A percentile compares a stretch with the other conserved stretches of the same genome.
phyloP scores from a whole-genome alignment of 2,329 filamentous ascomycete species.

The Apiospora koreana region DNA sequence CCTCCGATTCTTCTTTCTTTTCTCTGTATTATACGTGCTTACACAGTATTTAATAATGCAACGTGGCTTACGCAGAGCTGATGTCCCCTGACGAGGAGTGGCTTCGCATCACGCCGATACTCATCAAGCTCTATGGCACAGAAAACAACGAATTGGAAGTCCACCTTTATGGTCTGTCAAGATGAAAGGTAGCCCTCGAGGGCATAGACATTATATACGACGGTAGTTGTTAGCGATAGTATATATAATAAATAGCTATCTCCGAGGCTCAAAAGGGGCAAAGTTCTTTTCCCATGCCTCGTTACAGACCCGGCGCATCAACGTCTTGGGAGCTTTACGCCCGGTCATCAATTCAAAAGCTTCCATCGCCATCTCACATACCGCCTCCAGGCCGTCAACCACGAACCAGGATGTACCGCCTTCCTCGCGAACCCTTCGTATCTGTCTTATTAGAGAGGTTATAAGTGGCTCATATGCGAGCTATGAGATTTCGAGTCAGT shows the following conservation, averaged over 20 bases:
- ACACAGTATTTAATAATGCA: no score
- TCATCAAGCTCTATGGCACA: no score
- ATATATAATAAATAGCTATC: conserved; percentile 13
- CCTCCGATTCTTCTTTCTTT: no score
- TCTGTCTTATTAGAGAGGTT: conserved; percentile 68
- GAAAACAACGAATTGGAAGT: no score
- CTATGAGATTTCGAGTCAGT: conserved; percentile 25
- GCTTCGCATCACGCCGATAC: no score
- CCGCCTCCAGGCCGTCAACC: conserved; percentile 70
- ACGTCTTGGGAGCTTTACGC: conserved; percentile 65
- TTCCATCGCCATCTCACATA: conserved; percentile 74
- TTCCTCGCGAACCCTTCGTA: conserved; percentile 51
- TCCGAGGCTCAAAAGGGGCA: conserved; percentile 33
- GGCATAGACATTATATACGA: no score
- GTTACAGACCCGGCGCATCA: conserved; percentile 64
- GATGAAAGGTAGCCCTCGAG: no score
- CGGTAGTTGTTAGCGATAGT: neutral
- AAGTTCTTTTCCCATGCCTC: conserved; percentile 43
- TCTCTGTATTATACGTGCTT: no score
- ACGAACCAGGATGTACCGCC: conserved; percentile 66
- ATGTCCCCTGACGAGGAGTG: no score
- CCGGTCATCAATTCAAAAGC: conserved; percentile 78
- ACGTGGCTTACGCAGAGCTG: no score
- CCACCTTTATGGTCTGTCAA: no score
- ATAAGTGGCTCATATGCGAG: conserved; percentile 71